Evolutionary conservation across 2,329 filamentous ascomycete species (phyloP), one percentile per base, ranked within the genome.

Genomic region (Cercospora sp.): DNA sequence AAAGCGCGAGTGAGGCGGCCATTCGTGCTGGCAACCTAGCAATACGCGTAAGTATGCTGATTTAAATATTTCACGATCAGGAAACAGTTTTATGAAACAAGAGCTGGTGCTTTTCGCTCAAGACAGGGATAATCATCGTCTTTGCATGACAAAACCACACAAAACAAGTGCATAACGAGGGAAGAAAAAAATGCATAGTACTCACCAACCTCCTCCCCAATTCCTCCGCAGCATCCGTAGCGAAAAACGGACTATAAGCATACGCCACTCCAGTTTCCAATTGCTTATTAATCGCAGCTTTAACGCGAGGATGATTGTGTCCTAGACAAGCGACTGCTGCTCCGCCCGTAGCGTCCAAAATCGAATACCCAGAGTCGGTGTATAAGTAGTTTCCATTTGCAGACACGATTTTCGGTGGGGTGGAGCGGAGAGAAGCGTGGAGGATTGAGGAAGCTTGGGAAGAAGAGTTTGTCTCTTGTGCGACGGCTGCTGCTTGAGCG

Each of bases 281-380:
- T 72, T 92, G 90, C 10, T 81, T 72, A 2, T 80, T 77, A 39
- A 91, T 84, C 1, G 89, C 90, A 1, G 84, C 80, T 9, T 82
- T 81, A n/a, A 93, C 86, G 55, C 68, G 65, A 5, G 67, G 58
- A 53, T 73, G 68, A 48, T 61, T 63, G 72, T 92, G 88, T 8
- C 91, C 91, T 7, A 94, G 80, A 74, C 88, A 89, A 5, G 87
- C 84, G 3, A 93, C 90, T 26, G 89, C 90, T 4, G 91, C 89
- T 23, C 91, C 91, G 39, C 89, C 86, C 13, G 89, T 90, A 1
- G 87, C 89, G 76, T 94, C 91, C 9, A 93, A 84, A 60, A 94
- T 84, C 33, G 80, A 81, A 6, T 83, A 81, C 1, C 88, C 88
- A 2, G 36, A 8, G 73, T 82, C 80, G 66, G 87, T 80, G 42